Evolutionary conservation across 495 filamentous ascomycete genomes (phyloP).

Genomic region (Daldinia caldariorum): DNA sequence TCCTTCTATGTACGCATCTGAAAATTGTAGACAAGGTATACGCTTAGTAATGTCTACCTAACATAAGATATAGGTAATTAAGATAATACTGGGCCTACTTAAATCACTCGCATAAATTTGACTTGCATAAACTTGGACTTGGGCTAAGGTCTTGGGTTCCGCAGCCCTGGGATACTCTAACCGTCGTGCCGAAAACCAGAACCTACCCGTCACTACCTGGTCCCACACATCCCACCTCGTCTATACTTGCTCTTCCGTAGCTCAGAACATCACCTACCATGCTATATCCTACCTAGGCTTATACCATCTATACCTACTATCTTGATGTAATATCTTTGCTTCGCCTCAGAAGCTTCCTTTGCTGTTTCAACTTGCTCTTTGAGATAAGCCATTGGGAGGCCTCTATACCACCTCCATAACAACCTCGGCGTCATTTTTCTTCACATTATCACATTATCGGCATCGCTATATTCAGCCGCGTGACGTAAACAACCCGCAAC

Average conservation of each 20-base stretch:
- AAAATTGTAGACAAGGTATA: not conserved
- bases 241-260: conserved; percentile 29
- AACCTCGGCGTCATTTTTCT: conserved; percentile 38
- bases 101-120: too few relatives aligned
- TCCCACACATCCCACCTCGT: conserved; percentile 30
- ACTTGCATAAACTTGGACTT: conserved; percentile 1
- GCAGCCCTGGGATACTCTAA: conserved; percentile 25
- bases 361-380: conserved; percentile 38
- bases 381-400: conserved; percentile 42
- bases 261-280: conserved; percentile 15
- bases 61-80: not conserved
- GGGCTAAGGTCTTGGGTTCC: conserved; percentile 19
- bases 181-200: conserved; percentile 8
- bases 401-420: conserved; percentile 7
- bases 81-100: too few relatives aligned
- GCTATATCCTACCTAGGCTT: conserved; percentile 14
- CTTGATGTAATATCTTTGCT: conserved; percentile 24
- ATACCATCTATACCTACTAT: conserved; percentile 12
- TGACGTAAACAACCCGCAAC: conserved; percentile 13
- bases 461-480: conserved; percentile 26
- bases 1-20: not conserved
- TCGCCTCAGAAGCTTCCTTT: conserved; percentile 40
- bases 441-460: conserved; percentile 40
- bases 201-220: conserved; percentile 21
- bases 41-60: not conserved